Base-by-base conservation (phyloP, 345 rosid genomes). In the Streptanthus diversifolius region DNA sequence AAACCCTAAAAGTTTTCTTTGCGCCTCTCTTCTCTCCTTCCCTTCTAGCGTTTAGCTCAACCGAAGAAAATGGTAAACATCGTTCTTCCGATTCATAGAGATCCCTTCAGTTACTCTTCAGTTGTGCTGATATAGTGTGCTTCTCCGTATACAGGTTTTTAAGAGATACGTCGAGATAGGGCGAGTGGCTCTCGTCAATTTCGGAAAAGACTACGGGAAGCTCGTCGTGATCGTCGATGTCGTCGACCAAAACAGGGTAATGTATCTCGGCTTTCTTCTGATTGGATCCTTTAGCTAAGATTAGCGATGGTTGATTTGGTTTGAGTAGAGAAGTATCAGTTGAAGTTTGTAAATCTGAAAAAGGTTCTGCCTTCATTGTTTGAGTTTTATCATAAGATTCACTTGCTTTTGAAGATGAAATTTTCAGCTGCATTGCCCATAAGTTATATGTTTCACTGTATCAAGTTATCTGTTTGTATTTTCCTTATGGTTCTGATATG, bases 131-230 rank as follows among this genome's bases (percentile, higher is more conserved):
- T 35, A 13, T 30, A 9, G 39, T 29, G 8, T 25, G 4, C 27
- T 39, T 25, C 7, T 24, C 4, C 43, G 27, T 69, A 69, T 43
- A 17, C 19, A 89, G 96, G 89, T 87, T 36, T 89, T 87, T 86
- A 87, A 87, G 85, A 84, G 96, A 79, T 87, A 83, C 76, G 92
- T 90, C 8, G 93, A 90, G 91, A 90, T 90, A 55, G 93, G 96
- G 8, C 77, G 96, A 57, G 96, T 90, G 1, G 96, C 93, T 14
- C 86, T 90, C 15, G 83, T 90, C 51, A 90, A 88, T 86, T 90
- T 85, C 68, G 96, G 93, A 2, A 85, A 88, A 49, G 96, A 90
- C 72, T 85, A 86, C 12, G 96, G 96, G 1, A 88, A 76, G 69
- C 91, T 90, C 63, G 93, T 90, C 8, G 96, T 90, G 62, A 90